Base-by-base conservation (phyloP, 768 basidiomycete species). In the Panaeolus papilionaceus region DNA sequence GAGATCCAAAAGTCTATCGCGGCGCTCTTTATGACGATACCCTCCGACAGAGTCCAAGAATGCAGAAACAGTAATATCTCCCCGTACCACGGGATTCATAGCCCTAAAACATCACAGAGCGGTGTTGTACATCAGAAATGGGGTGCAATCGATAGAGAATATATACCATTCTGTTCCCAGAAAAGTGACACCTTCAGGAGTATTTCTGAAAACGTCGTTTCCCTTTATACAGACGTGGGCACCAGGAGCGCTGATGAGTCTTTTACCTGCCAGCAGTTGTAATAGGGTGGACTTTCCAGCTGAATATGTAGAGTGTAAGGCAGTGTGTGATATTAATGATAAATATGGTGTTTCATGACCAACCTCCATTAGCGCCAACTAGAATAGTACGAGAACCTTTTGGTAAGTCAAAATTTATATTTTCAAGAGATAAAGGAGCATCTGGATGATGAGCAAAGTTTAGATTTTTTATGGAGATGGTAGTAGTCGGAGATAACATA, bases 1-100 rank as follows among this genome's bases (percentile, higher is more conserved):
- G 68, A 99, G 92, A 78, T 95, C 91, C 64, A 99, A 89, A 3
- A 99, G 85, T 7, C 74, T 79, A 76, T 99, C 94, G 47, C 97
- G 84, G 38, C 96, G 86, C 71, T 90, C 91, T 77, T 97, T 97
- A 80, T 98, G 87, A 64, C 95, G 85, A 76, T 98, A 98, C 0
- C 98, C 98, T 14, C 98, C 98, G 4, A 99, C 94, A 18, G 95
- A 96, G 77, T 99, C 94, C n/a, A 99, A 83, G 78, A 99, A 99
- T 61, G 88, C 84, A n/a, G 93, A 89, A 3, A 99, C 98, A 38
- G 90, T 82, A 69, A 99, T 96, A 77, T 99, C 98, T 9, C 92
- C 84, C 38, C 96, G 87, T 12, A 99, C 96, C 66, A 98, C 97
- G 0, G 96, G 95, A 79, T 99, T 99, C 89, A 93, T 93, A 0